These are phyloP conservation scores for Beauveria sp. DNA, from an alignment of 2,329 filamentous ascomycete species.

Conservation along the genomic window DNA sequence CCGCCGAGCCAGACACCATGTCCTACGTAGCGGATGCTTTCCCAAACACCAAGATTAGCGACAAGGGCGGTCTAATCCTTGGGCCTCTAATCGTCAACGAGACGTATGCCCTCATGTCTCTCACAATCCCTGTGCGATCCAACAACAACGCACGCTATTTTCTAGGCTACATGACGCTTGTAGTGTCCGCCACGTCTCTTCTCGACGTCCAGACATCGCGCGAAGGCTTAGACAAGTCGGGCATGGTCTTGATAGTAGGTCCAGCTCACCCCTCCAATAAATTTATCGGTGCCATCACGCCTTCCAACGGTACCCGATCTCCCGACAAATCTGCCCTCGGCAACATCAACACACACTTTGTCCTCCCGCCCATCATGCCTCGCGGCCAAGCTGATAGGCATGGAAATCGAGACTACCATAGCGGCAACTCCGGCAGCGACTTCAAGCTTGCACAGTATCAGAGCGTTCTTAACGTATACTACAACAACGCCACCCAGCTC, in stretches of 20 bases:
- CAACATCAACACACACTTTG: conserved; percentile 44
- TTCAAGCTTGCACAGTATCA: conserved; percentile 58
- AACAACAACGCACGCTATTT: conserved; percentile 54
- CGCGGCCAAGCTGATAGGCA: conserved; percentile 41
- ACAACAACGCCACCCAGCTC: conserved; percentile 35
- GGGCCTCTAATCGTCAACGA: conserved; percentile 69
- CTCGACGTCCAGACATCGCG: conserved; percentile 51
- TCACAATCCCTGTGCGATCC: conserved; percentile 73
- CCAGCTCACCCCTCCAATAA: conserved; percentile 61
- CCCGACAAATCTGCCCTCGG: conserved; percentile 32
- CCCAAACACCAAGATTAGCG: conserved; percentile 40
- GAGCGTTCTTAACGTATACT: conserved; percentile 54
- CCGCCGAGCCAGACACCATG: conserved; percentile 31
- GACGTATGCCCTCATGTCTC: conserved; percentile 67
- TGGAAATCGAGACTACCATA: conserved; percentile 8
- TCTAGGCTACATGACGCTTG: conserved; percentile 75
- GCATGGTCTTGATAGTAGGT: conserved; percentile 65
- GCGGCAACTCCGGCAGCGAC: conserved; percentile 35
- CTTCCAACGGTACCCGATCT: conserved; percentile 39
- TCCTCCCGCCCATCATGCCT: conserved; percentile 47
- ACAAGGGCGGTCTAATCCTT: conserved; percentile 56
- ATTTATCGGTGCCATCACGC: conserved; percentile 39
- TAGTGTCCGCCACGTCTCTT: conserved; percentile 60
- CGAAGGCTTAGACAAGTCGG: conserved; percentile 65
- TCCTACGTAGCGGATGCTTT: conserved; percentile 42